phyloP scores from a whole-genome alignment of 345 rosid genomes.

The Arabis hirsuta region DNA sequence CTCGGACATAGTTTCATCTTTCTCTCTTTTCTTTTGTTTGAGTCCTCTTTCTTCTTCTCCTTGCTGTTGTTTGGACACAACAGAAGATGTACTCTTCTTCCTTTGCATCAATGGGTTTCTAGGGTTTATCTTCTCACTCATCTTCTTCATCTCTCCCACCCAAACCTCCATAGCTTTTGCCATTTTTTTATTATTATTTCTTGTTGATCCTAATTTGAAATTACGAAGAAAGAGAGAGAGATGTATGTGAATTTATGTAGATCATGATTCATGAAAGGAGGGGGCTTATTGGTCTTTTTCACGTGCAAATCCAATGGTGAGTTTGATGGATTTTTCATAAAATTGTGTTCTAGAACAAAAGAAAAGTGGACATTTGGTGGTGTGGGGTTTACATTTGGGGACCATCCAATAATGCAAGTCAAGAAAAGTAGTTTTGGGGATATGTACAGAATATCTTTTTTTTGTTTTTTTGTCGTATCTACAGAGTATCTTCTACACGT shows the following conservation, averaged over 20 bases:
- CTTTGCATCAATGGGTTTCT: conserved; percentile 45
- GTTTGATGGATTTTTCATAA: conserved; percentile 14
- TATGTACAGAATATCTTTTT: neutral
- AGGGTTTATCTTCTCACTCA: conserved; percentile 52
- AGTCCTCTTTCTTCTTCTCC: conserved; percentile 41
- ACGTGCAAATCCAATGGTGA: neutral
- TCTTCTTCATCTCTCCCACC: conserved; percentile 60
- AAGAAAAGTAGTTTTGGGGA: conserved; percentile 14
- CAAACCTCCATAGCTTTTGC: conserved; percentile 58
- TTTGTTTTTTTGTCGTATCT: too few relatives aligned
- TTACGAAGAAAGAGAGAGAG: conserved; percentile 10
- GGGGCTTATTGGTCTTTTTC: conserved; percentile 1
- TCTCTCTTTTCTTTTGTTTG: conserved; percentile 40
- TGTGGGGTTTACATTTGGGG: conserved; percentile 32
- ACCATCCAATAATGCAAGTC: conserved; percentile 32
- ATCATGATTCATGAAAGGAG: neutral
- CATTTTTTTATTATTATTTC: conserved; percentile 37
- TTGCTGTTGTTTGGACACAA: conserved; percentile 32
- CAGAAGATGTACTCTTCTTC: conserved; percentile 17
- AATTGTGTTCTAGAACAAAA: conserved; percentile 18
- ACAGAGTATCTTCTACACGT: neutral
- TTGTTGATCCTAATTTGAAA: conserved; percentile 14
- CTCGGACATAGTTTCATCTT: conserved; percentile 59
- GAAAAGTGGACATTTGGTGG: neutral
- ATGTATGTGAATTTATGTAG: conserved; percentile 31